Percentiles rank a stretch among this genome's conserved stretches.
These are phyloP conservation scores for Suillus ampliporus DNA, from an alignment of 768 basidiomycete genomes.

Conservation along the genomic window DNA sequence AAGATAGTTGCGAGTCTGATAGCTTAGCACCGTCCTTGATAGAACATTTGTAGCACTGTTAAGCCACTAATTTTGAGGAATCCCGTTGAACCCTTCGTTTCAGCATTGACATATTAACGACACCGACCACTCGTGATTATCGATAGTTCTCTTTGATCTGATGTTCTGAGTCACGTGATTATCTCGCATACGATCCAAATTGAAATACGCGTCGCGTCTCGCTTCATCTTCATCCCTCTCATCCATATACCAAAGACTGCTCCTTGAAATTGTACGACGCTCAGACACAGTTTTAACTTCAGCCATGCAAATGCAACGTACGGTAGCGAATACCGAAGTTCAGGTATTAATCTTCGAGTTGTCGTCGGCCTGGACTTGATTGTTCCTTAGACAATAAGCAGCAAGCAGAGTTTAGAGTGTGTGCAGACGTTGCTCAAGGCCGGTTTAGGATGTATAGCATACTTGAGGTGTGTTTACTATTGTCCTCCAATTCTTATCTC, in stretches of 20 bases:
- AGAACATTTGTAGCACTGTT: slow-evolving; percentile 14
- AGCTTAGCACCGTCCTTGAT: neutral
- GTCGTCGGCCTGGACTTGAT: slow-evolving; percentile 12
- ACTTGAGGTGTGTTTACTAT: slow-evolving; percentile 56
- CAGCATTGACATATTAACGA: slow-evolving; percentile 10
- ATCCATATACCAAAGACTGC: slow-evolving; percentile 9
- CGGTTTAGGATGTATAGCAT: slow-evolving; percentile 78
- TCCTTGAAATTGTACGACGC: neutral
- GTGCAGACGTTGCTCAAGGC: slow-evolving; percentile 76
- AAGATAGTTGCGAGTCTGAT: neutral
- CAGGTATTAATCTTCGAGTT: slow-evolving; percentile 24
- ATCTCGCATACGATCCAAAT: neutral
- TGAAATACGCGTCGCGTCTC: slow-evolving; percentile 25
- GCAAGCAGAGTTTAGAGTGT: slow-evolving; percentile 66
- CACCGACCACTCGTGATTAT: neutral
- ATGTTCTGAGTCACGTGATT: slow-evolving; percentile 28
- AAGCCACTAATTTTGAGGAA: neutral
- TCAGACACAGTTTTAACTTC: neutral
- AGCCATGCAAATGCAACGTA: slow-evolving; percentile 33
- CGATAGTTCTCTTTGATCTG: neutral
- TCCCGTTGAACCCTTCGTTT: slow-evolving; percentile 16
- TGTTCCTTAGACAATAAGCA: slow-evolving; percentile 49
- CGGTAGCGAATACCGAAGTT: slow-evolving; percentile 22
- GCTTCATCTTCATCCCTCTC: neutral
- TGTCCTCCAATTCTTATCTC: neutral